Base-by-base conservation (phyloP, 2,329 filamentous ascomycete species). In the Bisporella sp. region DNA sequence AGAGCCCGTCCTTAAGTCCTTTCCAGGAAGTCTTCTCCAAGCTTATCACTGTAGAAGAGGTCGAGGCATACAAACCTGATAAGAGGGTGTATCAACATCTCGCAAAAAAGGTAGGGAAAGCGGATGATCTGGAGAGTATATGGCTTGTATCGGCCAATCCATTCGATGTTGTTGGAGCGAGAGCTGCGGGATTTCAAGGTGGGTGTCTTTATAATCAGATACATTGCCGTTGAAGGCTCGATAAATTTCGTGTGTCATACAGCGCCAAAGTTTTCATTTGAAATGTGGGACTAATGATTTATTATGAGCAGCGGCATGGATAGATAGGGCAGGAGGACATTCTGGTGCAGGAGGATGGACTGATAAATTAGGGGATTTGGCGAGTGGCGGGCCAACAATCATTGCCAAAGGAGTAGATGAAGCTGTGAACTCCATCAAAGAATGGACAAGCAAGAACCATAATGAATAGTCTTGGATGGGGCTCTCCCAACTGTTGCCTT, bases 81-180 rank as follows among this genome's bases (percentile, higher is more conserved):
- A 76, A 72, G 1, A 75, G 73, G 46, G 73, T 77, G 2, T 90
- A 90, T 60, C 55, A 70, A n/a, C 72, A 85, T 62, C 53, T 64
- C 8, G 54, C 54, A 6, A 46, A 50, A 46, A 57, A 57, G 35
- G 59, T 59, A 6, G 60, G 60, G 11, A 60, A 62, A 39, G 55
- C 44, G n/a, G 52, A 54, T 42, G 37, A 72, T 13, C 69, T 73
- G 55, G 68, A 63, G 1, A 69, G 76, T 30, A 72, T 89, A 11
- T 89, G 85, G 83, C 66, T 90, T 6, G 74, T 91, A 5, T 85
- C 77, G 57, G 78, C 79, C 1, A 90, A 90, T 62, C 81, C 86
- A 2, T 90, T 90, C 62, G 86, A 90, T 63, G 70, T 85, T 12
- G 75, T 82, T 0, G 86, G 87, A 0, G 82, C 85, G 1, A 73